Base-by-base conservation (phyloP, 345 rosid species). In the Draba incana region DNA sequence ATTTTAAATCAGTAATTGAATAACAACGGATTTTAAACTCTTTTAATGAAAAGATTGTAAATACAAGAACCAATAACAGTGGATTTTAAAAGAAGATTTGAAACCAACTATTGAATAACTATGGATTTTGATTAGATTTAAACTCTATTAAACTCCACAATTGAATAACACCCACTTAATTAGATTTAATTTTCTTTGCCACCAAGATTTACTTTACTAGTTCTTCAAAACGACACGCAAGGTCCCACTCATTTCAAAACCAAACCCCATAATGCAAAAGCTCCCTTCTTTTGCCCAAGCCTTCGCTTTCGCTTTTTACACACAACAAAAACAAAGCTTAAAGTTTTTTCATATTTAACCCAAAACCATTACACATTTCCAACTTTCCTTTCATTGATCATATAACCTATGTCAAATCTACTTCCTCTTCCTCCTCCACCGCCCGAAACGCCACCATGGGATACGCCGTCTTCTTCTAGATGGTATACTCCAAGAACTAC, bases 231-330 rank as follows among this genome's bases (percentile, higher is more conserved):
- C 70, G 75, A 52, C 84, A 74, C 68, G 72, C 58, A 65, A 66
- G 89, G 86, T 56, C 90, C 97, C 85, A 81, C 86, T 76, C 63
- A 53, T 47, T 55, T 33, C 67, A 65, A 57, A 73, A 73, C 78
- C 57, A 61, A 74, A 68, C 64, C 69, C 78, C 73, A 74, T 68
- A 46, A 68, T 16, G 38, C 64, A 74, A 68, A 74, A 74, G 73
- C 73, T 61, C 43, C 30, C 20, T 37, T 46, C 78, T 74, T 74
- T 68, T 68, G 28, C 64, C 57, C 56, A 74, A 39, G 59, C 70
- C 28, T 71, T 77, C 75, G 44, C 74, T 75, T 74, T 68, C 35
- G 27, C 73, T 73, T 84, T 69, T 70, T 66, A 20, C 50, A 63
- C 65, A 57, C 39, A 39, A 38, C 38, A 20, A 25, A 54, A 10